Base-by-base conservation (phyloP, 768 basidiomycete genomes). In the Rhizopogon roseolus region DNA sequence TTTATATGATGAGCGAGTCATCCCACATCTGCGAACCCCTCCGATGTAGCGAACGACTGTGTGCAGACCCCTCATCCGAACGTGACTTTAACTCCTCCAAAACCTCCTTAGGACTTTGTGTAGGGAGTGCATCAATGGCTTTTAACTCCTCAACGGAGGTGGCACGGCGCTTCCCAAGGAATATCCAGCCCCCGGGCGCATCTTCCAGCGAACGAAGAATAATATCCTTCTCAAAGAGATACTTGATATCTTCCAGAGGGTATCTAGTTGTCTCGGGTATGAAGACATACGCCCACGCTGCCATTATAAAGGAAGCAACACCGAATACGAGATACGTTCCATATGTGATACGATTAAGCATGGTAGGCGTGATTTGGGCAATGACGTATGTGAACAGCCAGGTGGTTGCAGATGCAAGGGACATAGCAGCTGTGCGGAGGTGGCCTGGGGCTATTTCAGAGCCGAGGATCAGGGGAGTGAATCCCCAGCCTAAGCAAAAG, bases 231-330 rank as follows among this genome's bases (percentile, higher is more conserved):
- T 72, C 69, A 36, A 76, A 75, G 19, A 76, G 36, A 53, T 59
- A 67, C 28, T 55, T 58, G 41, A 75, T 62, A 36, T 75, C 71
- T 63, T 75, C 74, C 28, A 75, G 64, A 36, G 70, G 66, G 22
- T 71, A 65, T 11, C 71, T 69, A 16, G 61, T 71, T 44, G 75
- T 76, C 61, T 76, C 75, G 0, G 75, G 75, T 6, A 76, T 62
- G 48, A 68, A 66, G n/a, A 59, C 56, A 62, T 71, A 69, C 38
- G 63, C 66, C 70, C 64, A 76, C 14, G 48, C 54, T 41, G 62
- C 63, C 64, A 74, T 69, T 52, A 60, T 42, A 1, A 69, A 28
- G 16, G 64, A 63, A 39, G 61, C 63, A 25, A 63, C 41, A 1
- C 71, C 71, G 50, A 73, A 72, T 16, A 69, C 55, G 25, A 70